Evolutionary conservation across 2,329 filamentous ascomycete genomes (phyloP).

Genomic region (Pseudophaeomoniella oleicola): DNA sequence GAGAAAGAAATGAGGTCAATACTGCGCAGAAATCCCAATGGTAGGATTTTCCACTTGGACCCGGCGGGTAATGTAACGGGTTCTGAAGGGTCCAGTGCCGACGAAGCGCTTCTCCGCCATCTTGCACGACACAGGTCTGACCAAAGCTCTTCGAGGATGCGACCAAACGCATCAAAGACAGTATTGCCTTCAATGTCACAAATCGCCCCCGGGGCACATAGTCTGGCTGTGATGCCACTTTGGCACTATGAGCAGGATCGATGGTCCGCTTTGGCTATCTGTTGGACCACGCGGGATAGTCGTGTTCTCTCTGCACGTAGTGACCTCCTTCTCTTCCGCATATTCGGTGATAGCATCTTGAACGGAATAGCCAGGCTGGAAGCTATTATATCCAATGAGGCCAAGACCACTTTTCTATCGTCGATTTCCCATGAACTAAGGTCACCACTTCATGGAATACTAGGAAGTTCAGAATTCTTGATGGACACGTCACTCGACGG

Average conservation of each 20-base stretch:
- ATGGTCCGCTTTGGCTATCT: constrained; percentile 16
- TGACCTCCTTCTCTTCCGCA: constrained; percentile 16
- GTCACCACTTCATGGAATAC: constrained; percentile 20
- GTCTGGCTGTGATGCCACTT: constrained; percentile 16
- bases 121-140: no score
- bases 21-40: no score
- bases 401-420: constrained; percentile 19
- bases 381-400: constrained; percentile 15
- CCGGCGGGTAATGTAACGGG: no score
- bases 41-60: no score
- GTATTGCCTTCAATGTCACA: no score
- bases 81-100: no score
- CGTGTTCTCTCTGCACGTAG: constrained; percentile 13
- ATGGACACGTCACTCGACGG: constrained; percentile 15
- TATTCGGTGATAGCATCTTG: constrained; percentile 20
- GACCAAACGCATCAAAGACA: no score
- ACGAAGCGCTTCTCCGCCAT: no score
- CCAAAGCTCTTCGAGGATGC: no score
- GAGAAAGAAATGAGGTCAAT: no score
- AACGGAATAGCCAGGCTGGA: constrained; percentile 17
- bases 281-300: constrained; percentile 15
- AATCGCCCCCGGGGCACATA: constrained; percentile 11
- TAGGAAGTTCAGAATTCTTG: constrained; percentile 19
- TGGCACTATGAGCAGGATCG: constrained; percentile 17
- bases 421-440: constrained; percentile 22